Conservation (phyloP, 1,139 yeast genomes). For the Taphrina populina region DNA sequence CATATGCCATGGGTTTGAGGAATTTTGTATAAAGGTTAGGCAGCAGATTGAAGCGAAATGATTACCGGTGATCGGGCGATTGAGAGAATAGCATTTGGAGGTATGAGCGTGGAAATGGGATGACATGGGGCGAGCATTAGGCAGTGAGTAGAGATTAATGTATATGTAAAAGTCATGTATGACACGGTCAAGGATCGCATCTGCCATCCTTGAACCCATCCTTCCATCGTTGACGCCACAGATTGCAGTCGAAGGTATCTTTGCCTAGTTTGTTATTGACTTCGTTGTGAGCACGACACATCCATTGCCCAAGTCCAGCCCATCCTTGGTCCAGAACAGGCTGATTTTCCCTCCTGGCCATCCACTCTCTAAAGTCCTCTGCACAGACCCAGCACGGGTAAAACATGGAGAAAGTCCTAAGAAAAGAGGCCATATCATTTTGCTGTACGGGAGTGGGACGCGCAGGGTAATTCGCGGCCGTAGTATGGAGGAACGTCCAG, state of each 20-base stretch:
- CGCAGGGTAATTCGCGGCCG: constrained; percentile 87
- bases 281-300: constrained; percentile 90
- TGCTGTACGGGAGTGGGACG: constrained; percentile 63
- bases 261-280: constrained; percentile 84
- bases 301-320: constrained; percentile 83
- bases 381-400: constrained; percentile 98
- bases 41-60: not conserved
- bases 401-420: constrained; percentile 68
- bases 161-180: not conserved
- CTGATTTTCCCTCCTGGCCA: constrained; percentile 53
- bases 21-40: not conserved
- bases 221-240: constrained; percentile 89
- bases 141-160: too few relatives aligned
- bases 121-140: too few relatives aligned
- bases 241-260: constrained; percentile 76
- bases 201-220: constrained; percentile 41
- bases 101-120: not conserved
- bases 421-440: constrained; percentile 66
- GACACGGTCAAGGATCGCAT: constrained; percentile 35
- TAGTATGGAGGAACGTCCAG: constrained; percentile 88
- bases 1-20: constrained; percentile 8
- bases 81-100: not conserved
- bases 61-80: not conserved
- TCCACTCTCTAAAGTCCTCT: constrained; percentile 69
- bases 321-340: constrained; percentile 64